phyloP scores from a whole-genome alignment of 2,329 filamentous ascomycete species.

The Venturia carpophila region DNA sequence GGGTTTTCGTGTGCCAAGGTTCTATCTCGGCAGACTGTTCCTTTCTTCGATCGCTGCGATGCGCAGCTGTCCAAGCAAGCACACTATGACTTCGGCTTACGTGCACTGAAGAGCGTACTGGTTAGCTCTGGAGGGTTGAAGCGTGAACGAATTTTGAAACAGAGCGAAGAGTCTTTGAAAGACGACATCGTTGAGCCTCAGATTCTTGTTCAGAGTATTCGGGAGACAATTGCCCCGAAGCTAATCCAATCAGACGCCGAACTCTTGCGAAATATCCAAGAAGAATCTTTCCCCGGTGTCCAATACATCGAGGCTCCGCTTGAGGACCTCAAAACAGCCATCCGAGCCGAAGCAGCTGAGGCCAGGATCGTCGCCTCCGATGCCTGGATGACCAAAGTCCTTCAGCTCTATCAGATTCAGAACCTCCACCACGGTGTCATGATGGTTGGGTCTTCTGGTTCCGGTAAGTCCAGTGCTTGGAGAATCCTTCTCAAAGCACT shows the following conservation, averaged over 20 bases:
- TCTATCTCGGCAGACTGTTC: constrained; percentile 90
- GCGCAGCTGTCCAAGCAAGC: constrained; percentile 83
- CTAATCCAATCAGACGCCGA: constrained; percentile 88
- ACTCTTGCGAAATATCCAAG: constrained; percentile 76
- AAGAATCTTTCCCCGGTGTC: constrained; percentile 81
- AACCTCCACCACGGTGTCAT: constrained; percentile 98
- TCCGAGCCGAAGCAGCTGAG: constrained; percentile 73
- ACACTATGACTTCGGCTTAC: constrained; percentile 97
- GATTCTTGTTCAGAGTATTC: constrained; percentile 96
- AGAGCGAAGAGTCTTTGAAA: constrained; percentile 47
- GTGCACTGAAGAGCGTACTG: constrained; percentile 95
- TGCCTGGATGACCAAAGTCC: constrained; percentile 92
- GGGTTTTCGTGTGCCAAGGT: constrained; percentile 95
- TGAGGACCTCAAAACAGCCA: constrained; percentile 68
- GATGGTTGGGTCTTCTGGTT: constrained; percentile 99
- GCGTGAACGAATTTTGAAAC: constrained; percentile 62
- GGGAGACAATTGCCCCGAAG: constrained; percentile 97
- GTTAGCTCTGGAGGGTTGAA: constrained; percentile 97
- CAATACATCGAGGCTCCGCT: constrained; percentile 87
- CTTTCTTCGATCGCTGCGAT: constrained; percentile 92
- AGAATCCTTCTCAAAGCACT: constrained; percentile 83
- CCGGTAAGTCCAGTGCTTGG: constrained; percentile 95
- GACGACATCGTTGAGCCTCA: constrained; percentile 82
- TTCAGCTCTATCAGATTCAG: constrained; percentile 97
- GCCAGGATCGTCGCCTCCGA: constrained; percentile 85